phyloP scores from a whole-genome alignment of 2,329 filamentous ascomycete genomes.

The Colletotrichum somersetense region DNA sequence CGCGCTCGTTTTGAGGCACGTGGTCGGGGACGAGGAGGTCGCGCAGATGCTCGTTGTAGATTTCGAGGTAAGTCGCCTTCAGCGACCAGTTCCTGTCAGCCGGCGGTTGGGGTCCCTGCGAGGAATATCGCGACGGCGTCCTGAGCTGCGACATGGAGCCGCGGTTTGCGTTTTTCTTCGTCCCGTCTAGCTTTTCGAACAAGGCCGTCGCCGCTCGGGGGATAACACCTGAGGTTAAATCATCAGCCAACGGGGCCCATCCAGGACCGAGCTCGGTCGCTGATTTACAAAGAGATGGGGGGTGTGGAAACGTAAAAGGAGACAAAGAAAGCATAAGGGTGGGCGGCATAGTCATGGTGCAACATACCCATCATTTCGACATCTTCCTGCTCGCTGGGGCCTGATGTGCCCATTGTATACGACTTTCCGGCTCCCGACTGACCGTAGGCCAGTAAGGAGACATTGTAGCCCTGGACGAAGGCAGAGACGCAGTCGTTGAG shows the following conservation, averaged over 20 bases:
- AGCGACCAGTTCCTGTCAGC: conserved; percentile 87
- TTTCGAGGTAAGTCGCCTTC: conserved; percentile 95
- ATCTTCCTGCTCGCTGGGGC: conserved; percentile 81
- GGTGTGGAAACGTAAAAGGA: no score
- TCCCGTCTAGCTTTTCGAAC: conserved; percentile 86
- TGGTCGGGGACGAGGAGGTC: conserved; percentile 88
- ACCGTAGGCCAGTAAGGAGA: conserved; percentile 95
- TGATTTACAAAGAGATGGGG: not conserved
- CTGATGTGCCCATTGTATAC: conserved; percentile 98
- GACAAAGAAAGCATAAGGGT: not conserved
- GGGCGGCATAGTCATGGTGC: conserved; percentile 12
- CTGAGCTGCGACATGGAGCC: conserved; percentile 82
- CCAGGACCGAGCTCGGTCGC: not conserved
- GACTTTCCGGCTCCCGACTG: conserved; percentile 98
- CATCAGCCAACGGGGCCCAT: conserved; percentile 10
- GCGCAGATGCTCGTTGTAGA: conserved; percentile 96
- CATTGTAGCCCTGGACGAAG: conserved; percentile 97
- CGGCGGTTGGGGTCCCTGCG: conserved; percentile 57
- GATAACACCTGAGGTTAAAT: conserved; percentile 80
- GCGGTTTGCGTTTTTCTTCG: conserved; percentile 65
- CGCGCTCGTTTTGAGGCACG: conserved; percentile 76
- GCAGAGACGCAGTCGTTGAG: conserved; percentile 89
- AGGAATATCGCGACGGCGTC: conserved; percentile 83
- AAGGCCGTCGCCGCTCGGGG: conserved; percentile 87
- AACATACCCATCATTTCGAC: conserved; percentile 81